A percentile compares a stretch with the other conserved stretches of the same genome.
Conservation (phyloP, 345 rosid genomes). For the Melaleuca quinquenervia region DNA sequence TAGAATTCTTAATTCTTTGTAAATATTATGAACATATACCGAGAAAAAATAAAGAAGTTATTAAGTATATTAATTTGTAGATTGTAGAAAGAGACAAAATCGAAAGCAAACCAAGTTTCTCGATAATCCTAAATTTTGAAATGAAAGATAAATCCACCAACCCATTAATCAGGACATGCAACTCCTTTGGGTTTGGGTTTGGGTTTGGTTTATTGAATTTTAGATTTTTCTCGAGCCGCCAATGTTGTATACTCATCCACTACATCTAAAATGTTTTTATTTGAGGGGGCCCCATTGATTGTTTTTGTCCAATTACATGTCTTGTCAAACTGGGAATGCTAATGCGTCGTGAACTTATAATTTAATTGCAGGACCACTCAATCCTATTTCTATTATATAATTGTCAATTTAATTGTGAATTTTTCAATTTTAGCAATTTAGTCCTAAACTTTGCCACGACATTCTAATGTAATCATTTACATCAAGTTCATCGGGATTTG, state of each 20-base stretch:
- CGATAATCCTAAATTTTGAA: not conserved
- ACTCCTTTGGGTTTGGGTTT: not conserved
- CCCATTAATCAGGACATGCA: not conserved
- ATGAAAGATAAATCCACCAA: not conserved
- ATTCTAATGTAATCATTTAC: too few relatives aligned
- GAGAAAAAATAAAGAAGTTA: not conserved
- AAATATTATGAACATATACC: not conserved
- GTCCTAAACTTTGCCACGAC: accelerated
- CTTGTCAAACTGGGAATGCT: not conserved
- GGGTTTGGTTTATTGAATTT: not conserved
- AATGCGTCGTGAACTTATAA: not conserved
- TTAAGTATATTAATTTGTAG: not conserved
- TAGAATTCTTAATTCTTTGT: not conserved
- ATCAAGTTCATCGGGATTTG: too few relatives aligned
- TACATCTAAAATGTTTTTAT: not conserved
- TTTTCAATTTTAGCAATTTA: not conserved
- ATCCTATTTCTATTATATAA: accelerated
- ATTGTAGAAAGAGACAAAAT: not conserved
- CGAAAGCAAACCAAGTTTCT: not conserved
- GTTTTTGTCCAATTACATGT: not conserved
- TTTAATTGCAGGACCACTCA: not conserved
- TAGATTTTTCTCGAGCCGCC: not conserved
- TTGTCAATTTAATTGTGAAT: not conserved
- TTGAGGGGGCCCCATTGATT: not conserved
- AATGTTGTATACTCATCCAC: not conserved